A percentile compares a stretch with the other conserved stretches of the same genome.
Conservation (phyloP, 148 eudicot genomes). For the Cornus kousa region DNA sequence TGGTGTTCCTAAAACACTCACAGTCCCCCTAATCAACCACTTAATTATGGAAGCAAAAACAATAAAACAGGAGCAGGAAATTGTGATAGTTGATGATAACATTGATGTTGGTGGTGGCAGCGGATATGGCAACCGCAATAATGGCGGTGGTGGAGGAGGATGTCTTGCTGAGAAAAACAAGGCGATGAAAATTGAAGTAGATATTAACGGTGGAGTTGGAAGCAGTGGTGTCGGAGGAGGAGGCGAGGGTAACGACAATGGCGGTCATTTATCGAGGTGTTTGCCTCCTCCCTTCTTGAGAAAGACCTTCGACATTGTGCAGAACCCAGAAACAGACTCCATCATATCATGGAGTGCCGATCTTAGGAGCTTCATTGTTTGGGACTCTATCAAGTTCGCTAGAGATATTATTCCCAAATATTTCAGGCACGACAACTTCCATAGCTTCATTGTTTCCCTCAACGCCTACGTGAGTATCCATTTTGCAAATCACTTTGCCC, state of each 20-base stretch:
- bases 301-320: conserved; percentile 73
- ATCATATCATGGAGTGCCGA: conserved; percentile 57
- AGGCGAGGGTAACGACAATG: neutral
- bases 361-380: conserved; percentile 43
- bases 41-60: neutral
- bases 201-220: too few species aligned
- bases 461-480: conserved; percentile 56
- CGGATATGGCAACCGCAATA: neutral
- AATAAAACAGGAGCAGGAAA: neutral
- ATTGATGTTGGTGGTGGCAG: conserved; percentile 4
- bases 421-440: conserved; percentile 76
- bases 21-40: too few species aligned
- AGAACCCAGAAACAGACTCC: conserved; percentile 50
- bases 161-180: neutral
- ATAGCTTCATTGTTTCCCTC: conserved; percentile 78
- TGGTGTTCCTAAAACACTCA: too few species aligned
- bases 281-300: conserved; percentile 58
- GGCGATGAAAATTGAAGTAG: neutral
- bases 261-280: conserved; percentile 2
- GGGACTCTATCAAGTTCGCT: conserved; percentile 60
- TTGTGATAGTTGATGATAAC: neutral
- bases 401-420: conserved; percentile 45
- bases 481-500: too few species aligned
- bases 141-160: neutral
- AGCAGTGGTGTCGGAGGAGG: too few species aligned